Percentiles rank a stretch among this genome's conserved stretches.
These are phyloP conservation scores for Penicillium sp. DNA, from an alignment of 2,329 filamentous ascomycete genomes.

Conservation along the genomic window DNA sequence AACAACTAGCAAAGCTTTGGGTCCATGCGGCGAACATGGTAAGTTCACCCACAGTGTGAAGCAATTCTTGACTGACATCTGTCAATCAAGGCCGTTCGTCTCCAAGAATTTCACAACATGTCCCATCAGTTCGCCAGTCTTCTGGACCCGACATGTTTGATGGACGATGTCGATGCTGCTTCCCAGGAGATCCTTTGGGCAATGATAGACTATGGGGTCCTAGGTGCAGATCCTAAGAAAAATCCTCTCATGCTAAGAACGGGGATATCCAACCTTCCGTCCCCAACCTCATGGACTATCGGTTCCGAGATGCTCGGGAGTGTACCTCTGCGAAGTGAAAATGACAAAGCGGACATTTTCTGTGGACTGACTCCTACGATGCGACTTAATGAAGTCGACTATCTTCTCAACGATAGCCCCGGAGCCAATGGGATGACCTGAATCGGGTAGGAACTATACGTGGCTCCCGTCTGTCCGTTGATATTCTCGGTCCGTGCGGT, in stretches of 20 bases:
- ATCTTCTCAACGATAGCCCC: constrained; percentile 16
- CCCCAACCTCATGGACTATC: constrained; percentile 12
- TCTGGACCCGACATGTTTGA: constrained; percentile 15
- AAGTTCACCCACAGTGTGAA: neutral
- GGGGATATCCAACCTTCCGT: constrained; percentile 6
- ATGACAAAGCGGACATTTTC: constrained; percentile 1
- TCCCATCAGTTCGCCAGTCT: constrained; percentile 15
- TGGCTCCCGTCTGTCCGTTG: neutral
- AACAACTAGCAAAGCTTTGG: constrained; percentile 18
- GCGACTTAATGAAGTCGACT: constrained; percentile 15
- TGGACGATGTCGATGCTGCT: constrained; percentile 16
- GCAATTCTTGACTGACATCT: neutral
- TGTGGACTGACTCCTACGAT: constrained; percentile 10
- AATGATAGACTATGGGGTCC: constrained; percentile 24
- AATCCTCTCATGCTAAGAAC: constrained; percentile 1
- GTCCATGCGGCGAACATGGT: constrained; percentile 25
- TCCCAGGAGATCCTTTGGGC: constrained; percentile 18
- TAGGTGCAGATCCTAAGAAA: constrained; percentile 11
- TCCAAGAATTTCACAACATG: constrained; percentile 23
- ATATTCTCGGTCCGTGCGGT: constrained; percentile 7
- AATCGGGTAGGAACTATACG: neutral
- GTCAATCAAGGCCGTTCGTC: constrained; percentile 10
- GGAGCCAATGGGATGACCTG: constrained; percentile 4
- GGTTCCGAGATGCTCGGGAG: constrained; percentile 3
- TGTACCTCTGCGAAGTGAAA: neutral